Evolutionary conservation across 2,329 filamentous ascomycete species (phyloP).

Genomic region (Mycosphaerella arachidis): DNA sequence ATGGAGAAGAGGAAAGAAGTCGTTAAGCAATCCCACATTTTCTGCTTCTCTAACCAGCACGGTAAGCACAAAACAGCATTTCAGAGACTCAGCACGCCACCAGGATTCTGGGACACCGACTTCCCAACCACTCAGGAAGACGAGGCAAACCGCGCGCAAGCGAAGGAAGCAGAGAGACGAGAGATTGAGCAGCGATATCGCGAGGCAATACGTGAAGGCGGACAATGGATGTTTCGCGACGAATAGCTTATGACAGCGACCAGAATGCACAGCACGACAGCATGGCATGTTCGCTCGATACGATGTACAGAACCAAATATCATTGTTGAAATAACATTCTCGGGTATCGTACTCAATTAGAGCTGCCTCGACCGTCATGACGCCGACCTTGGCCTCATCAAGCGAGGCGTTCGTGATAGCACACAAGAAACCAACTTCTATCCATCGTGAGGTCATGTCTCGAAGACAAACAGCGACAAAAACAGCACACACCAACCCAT

Average conservation of each 20-base stretch:
- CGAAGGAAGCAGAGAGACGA: constrained; percentile 58
- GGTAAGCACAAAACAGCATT: constrained; percentile 75
- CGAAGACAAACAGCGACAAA: neutral
- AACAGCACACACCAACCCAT: neutral
- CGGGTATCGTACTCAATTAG: constrained; percentile 1
- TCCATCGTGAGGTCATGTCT: neutral
- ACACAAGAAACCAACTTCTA: neutral
- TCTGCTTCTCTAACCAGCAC: constrained; percentile 66
- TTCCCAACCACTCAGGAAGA: constrained; percentile 86
- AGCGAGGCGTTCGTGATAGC: neutral
- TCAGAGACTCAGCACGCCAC: constrained; percentile 67
- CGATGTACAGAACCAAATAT: neutral
- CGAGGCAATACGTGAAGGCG: constrained; percentile 74
- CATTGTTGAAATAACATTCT: neutral
- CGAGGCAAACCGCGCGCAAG: constrained; percentile 60
- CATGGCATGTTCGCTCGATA: neutral
- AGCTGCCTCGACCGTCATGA: neutral
- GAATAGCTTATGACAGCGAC: constrained; percentile 45
- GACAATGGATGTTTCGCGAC: constrained; percentile 77
- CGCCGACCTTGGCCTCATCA: neutral
- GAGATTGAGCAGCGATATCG: constrained; percentile 68
- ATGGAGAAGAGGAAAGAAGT: constrained; percentile 58
- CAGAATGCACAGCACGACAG: neutral
- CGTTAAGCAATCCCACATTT: constrained; percentile 70
- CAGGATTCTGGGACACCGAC: constrained; percentile 85